Evolutionary conservation across 306 rosid genomes (phyloP), one percentile per base, ranked within the genome.

Genomic region (Vicia villosa): DNA sequence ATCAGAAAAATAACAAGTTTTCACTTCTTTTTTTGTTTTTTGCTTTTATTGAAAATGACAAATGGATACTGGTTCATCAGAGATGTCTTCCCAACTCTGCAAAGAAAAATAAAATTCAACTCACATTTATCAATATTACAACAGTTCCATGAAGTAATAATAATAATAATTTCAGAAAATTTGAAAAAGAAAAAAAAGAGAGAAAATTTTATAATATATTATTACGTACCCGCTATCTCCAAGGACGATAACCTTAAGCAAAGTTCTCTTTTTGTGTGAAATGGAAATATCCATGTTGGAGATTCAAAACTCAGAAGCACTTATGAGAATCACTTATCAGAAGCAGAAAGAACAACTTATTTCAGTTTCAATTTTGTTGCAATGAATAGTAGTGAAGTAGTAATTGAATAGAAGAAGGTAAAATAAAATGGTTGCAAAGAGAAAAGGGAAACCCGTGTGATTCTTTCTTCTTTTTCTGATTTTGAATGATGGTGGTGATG

Each of bases 61-160:
- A 62, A 78, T 60, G 91, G 94, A 88, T 93, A 90, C 98, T 83
- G 93, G 76, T 90, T 90, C 94, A 93, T 90, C 85, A 93, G 74
- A 32, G 97, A 88, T 1, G 97, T 90, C 77, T 90, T 93, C 21
- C 98, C 98, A 55, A 92, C 96, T 75, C 98, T 92, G 98, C 78
- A 84, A 77, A 68, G 59, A 42, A 12, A 16, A 28, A 38, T 37
- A 34, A 63, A 26, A 66, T 9, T 60, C n/a, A 7, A 77, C n/a
- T 7, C 21, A 69, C 19, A 58, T 64, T 55, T 10, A 15, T 40
- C 21, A 32, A 51, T 36, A 32, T n/a, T n/a, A 28, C 8, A 13
- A 37, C 15, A 40, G 50, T 0, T 54, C 36, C 51, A 19, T n/a
- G 8, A 45, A 54, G 22, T 19, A 47, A 17, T 46, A 24, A 24